Evolutionary conservation across 2,329 filamentous ascomycete species (phyloP).

Genomic region (Diaporthe australafricana): DNA sequence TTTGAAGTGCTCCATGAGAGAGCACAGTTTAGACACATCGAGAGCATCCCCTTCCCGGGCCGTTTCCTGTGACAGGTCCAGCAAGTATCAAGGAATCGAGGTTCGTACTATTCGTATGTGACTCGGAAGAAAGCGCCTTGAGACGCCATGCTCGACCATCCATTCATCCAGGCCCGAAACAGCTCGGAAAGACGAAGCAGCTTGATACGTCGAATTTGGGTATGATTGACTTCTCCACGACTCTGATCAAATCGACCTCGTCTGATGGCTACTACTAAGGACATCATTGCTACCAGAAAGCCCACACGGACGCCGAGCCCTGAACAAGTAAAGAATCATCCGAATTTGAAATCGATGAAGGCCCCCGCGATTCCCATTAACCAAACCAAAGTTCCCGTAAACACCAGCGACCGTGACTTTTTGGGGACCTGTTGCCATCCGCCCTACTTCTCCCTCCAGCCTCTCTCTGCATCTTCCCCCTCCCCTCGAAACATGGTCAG

Average conservation of each 20-base stretch:
- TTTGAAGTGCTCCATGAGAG: background rate
- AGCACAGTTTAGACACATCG: background rate
- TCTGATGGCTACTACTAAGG: conserved; percentile 11
- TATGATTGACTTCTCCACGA: conserved; percentile 12
- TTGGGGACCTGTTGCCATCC: conserved; percentile 3
- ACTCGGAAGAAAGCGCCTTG: too few relatives aligned
- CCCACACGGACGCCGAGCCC: conserved; percentile 26
- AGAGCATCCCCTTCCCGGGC: background rate
- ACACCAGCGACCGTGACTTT: conserved; percentile 20
- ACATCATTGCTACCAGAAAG: conserved; percentile 25
- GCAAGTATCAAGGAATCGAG: too few relatives aligned
- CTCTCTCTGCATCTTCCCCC: background rate
- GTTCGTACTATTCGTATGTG: background rate
- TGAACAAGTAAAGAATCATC: conserved; percentile 17
- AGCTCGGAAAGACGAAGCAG: background rate
- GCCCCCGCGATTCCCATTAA: conserved; percentile 14
- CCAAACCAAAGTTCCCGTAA: conserved; percentile 19
- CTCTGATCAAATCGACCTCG: conserved; percentile 10
- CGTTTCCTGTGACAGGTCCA: background rate
- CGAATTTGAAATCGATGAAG: conserved; percentile 6
- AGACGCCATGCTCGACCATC: background rate
- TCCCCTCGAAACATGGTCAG: background rate
- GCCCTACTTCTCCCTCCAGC: background rate
- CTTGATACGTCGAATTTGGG: background rate
- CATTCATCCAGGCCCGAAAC: background rate